Conservation (phyloP, 257 asterid species). For the Leonotis leonurus region DNA sequence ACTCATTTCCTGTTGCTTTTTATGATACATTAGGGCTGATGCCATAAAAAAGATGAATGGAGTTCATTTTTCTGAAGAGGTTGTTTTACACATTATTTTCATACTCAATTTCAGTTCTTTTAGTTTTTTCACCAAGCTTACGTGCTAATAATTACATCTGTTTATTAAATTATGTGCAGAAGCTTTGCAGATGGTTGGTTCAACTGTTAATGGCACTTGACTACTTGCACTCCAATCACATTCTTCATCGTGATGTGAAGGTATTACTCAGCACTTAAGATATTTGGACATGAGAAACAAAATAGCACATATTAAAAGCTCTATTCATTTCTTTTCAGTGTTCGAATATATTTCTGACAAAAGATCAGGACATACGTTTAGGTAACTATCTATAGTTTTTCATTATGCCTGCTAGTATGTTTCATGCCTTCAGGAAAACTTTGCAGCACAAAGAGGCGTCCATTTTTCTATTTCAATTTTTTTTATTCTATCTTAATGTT, state of each 20-base stretch:
- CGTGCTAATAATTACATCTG: slow-evolving; percentile 8
- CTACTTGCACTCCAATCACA: slow-evolving; percentile 77
- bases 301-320: background rate
- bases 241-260: slow-evolving; percentile 99
- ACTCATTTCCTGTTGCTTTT: slow-evolving; percentile 6
- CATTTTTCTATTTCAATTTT: background rate
- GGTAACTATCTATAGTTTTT: slow-evolving; percentile 37
- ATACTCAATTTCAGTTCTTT: background rate
- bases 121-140: slow-evolving; percentile 3
- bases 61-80: slow-evolving; percentile 91
- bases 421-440: background rate
- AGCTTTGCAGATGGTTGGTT: slow-evolving; percentile 93
- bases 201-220: slow-evolving; percentile 94
- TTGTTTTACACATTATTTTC: slow-evolving; percentile 33
- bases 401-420: background rate
- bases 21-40: slow-evolving; percentile 60
- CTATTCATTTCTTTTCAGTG: slow-evolving; percentile 50
- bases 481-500: slow-evolving; percentile 13
- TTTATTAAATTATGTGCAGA: slow-evolving; percentile 44
- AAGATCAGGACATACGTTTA: slow-evolving; percentile 84
- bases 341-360: slow-evolving; percentile 90
- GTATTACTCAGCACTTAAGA: slow-evolving; percentile 19
- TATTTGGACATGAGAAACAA: background rate
- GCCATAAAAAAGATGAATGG: slow-evolving; percentile 84
- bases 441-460: background rate